Base-by-base conservation (phyloP, 148 eudicot genomes). In the Cornus suecica region DNA sequence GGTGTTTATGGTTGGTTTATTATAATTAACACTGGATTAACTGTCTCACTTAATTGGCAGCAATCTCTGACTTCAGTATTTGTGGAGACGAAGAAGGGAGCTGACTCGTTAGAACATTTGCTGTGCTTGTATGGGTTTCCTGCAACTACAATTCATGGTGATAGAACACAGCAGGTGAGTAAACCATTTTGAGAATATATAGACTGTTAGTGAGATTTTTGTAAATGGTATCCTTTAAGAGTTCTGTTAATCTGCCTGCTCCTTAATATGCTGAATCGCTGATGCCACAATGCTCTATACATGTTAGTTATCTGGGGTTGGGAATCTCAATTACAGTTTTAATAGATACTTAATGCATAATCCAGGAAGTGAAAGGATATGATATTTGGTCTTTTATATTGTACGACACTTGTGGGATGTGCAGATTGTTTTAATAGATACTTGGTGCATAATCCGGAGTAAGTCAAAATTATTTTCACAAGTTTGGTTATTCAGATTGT, bases 51-150 rank as follows among this genome's bases (percentile, higher is more conserved):
- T 1, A 48, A 48, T 65, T 71, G 67, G 69, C 79, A 82, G 84
- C 81, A 82, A 78, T 58, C 81, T 52, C 76, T 82, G 64, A 82
- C 84, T 23, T 65, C 78, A 34, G 84, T 82, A 30, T 82, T 82
- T 74, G 84, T 82, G 72, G 84, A 82, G 31, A 82, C 84, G 60
- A 82, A 82, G 72, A 82, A 82, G 63, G 84, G 84, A 65, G 84
- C 84, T 52, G 84, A 78, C 27, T 69, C 81, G 5, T 65, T 82
- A 56, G 84, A 82, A 66, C 69, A 78, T 45, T 82, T 81, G 84
- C 54, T 82, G 14, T 78, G 62, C 31, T 18, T 60, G 5, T 78
- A 78, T 56, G 81, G 79, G 4, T 82, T 82, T 78, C 84, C 81
- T 69, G 84, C 84, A 28, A 82, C 84, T 69, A 71, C 84, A 10